Conservation (phyloP, 108 stramenopile species). For the Pseudonitzschia multiseries region DNA sequence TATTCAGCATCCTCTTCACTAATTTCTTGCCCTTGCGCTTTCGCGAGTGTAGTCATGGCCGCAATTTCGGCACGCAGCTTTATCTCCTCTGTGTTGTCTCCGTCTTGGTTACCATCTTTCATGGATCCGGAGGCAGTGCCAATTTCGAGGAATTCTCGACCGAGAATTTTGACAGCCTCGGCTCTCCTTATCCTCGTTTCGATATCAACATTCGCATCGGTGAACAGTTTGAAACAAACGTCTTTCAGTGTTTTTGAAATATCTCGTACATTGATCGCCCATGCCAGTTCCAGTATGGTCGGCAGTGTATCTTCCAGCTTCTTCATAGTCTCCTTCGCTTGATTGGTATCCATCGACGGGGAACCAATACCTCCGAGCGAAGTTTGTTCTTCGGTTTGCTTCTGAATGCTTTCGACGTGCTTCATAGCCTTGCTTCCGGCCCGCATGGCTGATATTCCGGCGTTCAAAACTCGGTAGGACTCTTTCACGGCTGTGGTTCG, state of each 20-base stretch:
- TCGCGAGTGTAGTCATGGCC: constrained; percentile 87
- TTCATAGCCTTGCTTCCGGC: constrained; percentile 77
- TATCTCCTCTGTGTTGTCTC: constrained; percentile 49
- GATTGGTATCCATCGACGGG: constrained; percentile 43
- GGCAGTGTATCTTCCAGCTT: constrained; percentile 84
- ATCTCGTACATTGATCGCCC: constrained; percentile 86
- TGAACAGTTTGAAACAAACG: constrained; percentile 78
- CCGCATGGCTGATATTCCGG: constrained; percentile 66
- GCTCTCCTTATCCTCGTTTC: constrained; percentile 65
- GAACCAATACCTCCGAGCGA: constrained; percentile 12
- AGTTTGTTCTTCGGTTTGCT: constrained; percentile 42
- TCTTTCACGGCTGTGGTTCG: constrained; percentile 38
- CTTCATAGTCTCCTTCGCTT: constrained; percentile 68
- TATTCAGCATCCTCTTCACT: constrained; percentile 78
- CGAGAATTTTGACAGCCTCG: constrained; percentile 67
- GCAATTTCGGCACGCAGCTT: constrained; percentile 84
- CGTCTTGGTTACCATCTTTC: constrained; percentile 7
- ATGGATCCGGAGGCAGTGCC: constrained; percentile 53
- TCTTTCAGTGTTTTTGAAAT: constrained; percentile 72
- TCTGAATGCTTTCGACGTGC: constrained; percentile 72
- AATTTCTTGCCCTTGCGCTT: constrained; percentile 90
- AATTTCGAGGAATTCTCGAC: constrained; percentile 67
- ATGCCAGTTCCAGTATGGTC: constrained; percentile 77
- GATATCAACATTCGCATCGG: constrained; percentile 55
- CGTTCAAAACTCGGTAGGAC: constrained; percentile 65